Base-by-base conservation (phyloP, 257 asterid genomes). In the Oldenlandia corymbosa region DNA sequence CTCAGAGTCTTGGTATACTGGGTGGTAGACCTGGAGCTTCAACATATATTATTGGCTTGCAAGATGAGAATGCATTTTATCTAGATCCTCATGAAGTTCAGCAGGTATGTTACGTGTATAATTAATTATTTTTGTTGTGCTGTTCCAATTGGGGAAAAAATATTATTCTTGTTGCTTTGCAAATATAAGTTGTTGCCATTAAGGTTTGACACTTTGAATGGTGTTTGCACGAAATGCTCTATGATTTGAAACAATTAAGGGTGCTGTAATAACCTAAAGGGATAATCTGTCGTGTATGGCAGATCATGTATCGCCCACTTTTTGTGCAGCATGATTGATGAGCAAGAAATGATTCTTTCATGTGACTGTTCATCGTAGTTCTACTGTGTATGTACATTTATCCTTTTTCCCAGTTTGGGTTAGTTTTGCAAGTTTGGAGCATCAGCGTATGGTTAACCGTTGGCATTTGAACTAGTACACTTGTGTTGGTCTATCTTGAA, bases 1-100 rank as follows among this genome's bases (percentile, higher is more conserved):
- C 97, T 16, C 99, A 93, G 74, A 90, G 99, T 80, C 85, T 93
- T 62, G 99, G 99, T 61, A 79, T 90, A 73, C 67, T 90, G 79
- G 99, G 99, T 16, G 99, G 99, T 59, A 83, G 85, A 73, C 96
- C 97, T 67, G 97, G 99, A 71, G 95, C 87, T 28, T 93, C 99
- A 16, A 93, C 99, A 18, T 93, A 93, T 76, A 77, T 93, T 68
- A 73, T 90, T 66, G 99, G 99, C n/a, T 81, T 93, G 85, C 99
- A 93, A 78, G 96, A 90, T 76, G 95, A 87, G 12, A 87, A 83
- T 23, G 97, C 99, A 58, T 84, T 82, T 73, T 93, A 90, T 82
- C 86, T 93, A 58, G 99, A 93, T 67, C 99, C 99, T 5, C 99
- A 93, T 71, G 99, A 90, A 66, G 96, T 84, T 78, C 99, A 93